Evolutionary conservation across 805 yeast genomes (phyloP), one percentile per base, ranked within the genome.

Genomic region (Cyberlindnera meyerae): DNA sequence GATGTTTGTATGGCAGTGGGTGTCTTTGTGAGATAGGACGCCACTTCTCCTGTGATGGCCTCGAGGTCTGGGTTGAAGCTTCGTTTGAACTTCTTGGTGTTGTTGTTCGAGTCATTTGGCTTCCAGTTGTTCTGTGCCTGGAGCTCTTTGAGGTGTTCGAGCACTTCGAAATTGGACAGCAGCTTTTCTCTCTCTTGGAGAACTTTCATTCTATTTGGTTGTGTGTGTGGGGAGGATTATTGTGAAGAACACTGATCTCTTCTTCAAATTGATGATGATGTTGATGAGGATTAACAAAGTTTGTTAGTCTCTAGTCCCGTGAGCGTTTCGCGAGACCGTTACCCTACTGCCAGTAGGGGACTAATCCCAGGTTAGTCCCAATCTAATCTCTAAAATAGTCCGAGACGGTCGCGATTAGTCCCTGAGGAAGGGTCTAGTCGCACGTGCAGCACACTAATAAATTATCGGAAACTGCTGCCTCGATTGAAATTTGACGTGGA

Each of bases 111-210:
- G 5, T 22, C 21, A 7, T 18, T 31, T 11, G 37, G 30, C 24
- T 41, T 44, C 70, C 70, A 63, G 29, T 54, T 45, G 43, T 63
- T 60, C 27, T 53, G 48, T 21, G 48, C 44, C 50, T 72, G 68
- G 27, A 73, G 49, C 30, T 64, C 70, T 6, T 63, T 51, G 41
- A 77, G 52, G 43, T 74, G 78, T 38, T 70, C 66, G 16, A 57
- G 54, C 2, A 75, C 79, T 52, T 77, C 84, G 44, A 63, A 76
- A 53, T 77, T 78, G 41, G 79, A 71, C 30, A 77, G 55, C 41
- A 75, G 71, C 31, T 75, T 68, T 34, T 72, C 76, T 45, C 81
- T 65, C 32, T 65, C 68, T 18, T 59, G 55, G 21, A 71, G 57
- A 4, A 72, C 62, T 31, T 34, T 17, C 18, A 15, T 27, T 9